phyloP scores from a whole-genome alignment of 176 grass and related monocot genomes.

The Rhynchospora pubera region DNA sequence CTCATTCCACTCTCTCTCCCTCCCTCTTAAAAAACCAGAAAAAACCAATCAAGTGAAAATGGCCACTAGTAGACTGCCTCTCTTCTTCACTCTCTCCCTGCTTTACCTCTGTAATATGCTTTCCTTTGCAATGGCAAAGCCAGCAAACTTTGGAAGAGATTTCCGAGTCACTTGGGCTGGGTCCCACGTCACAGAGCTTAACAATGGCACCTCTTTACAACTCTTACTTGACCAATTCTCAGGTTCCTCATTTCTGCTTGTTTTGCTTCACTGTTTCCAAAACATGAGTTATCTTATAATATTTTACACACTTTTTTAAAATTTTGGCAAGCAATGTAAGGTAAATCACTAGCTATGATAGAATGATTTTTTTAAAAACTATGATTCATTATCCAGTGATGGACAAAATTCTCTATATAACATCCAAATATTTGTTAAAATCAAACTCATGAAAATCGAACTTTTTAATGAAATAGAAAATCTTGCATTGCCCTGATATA shows the following conservation, averaged over 20 bases:
- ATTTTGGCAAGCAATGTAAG: too few relatives aligned
- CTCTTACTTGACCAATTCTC: slow-evolving; percentile 1
- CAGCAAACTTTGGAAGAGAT: slow-evolving; percentile 9
- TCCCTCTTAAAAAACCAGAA: neutral
- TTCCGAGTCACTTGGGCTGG: slow-evolving; percentile 8
- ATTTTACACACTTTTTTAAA: too few relatives aligned
- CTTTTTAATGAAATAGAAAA: too few relatives aligned
- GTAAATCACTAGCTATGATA: too few relatives aligned
- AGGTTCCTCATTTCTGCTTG: neutral
- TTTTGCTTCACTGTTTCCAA: neutral
- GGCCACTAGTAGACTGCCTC: neutral
- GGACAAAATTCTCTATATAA: neutral
- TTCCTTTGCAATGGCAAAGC: slow-evolving; percentile 2
- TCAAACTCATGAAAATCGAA: too few relatives aligned
- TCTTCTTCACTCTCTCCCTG: neutral
- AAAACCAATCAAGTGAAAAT: neutral
- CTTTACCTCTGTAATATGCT: slow-evolving; percentile 1
- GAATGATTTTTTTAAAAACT: too few relatives aligned
- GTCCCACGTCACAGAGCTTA: neutral
- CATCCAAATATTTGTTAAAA: neutral
- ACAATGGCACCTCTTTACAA: slow-evolving; percentile 14
- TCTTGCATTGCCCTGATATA: too few relatives aligned
- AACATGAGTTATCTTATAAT: too few relatives aligned
- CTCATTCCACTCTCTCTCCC: neutral
- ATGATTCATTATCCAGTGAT: neutral